Percentiles rank a stretch among this genome's conserved stretches.
phyloP scores from a whole-genome alignment of 2,329 filamentous ascomycete genomes.

The Calonectria montana region DNA sequence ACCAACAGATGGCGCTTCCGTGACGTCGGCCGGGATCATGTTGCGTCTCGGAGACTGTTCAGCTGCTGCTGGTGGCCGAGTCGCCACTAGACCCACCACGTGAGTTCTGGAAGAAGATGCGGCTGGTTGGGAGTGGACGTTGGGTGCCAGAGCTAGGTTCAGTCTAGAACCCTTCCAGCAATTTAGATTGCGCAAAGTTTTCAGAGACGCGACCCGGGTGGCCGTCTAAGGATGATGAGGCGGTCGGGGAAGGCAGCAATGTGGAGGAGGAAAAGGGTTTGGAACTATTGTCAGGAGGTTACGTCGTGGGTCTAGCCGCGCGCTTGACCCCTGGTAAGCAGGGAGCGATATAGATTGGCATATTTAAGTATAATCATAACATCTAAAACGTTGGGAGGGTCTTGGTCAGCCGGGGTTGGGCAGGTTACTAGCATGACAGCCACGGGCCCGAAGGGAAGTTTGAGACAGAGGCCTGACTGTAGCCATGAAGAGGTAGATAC shows the following conservation, averaged over 20 bases:
- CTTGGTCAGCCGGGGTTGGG: neutral
- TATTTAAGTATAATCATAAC: neutral
- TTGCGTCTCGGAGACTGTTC: constrained; percentile 39
- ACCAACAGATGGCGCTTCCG: constrained; percentile 26
- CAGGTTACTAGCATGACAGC: neutral
- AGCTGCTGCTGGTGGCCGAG: constrained; percentile 29
- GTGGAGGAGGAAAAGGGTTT: constrained; percentile 38
- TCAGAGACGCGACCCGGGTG: constrained; percentile 48
- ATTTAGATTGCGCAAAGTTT: constrained; percentile 58
- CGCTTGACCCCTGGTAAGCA: neutral
- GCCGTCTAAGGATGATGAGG: constrained; percentile 47
- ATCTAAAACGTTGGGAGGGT: neutral
- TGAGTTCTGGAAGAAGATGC: constrained; percentile 28
- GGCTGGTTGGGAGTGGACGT: constrained; percentile 46
- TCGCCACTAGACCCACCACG: constrained; percentile 32
- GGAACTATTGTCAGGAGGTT: neutral
- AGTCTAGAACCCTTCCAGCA: constrained; percentile 60
- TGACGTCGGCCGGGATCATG: constrained; percentile 32
- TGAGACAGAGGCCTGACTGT: neutral
- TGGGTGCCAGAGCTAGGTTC: constrained; percentile 60
- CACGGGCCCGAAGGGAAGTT: neutral
- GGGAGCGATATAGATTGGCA: neutral
- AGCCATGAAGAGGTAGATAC: neutral
- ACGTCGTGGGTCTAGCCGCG: neutral
- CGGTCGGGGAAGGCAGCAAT: constrained; percentile 30